These are phyloP conservation scores for Dissophora globulifera DNA, from an alignment of 192 early-diverging fungal genomes.

Conservation along the genomic window DNA sequence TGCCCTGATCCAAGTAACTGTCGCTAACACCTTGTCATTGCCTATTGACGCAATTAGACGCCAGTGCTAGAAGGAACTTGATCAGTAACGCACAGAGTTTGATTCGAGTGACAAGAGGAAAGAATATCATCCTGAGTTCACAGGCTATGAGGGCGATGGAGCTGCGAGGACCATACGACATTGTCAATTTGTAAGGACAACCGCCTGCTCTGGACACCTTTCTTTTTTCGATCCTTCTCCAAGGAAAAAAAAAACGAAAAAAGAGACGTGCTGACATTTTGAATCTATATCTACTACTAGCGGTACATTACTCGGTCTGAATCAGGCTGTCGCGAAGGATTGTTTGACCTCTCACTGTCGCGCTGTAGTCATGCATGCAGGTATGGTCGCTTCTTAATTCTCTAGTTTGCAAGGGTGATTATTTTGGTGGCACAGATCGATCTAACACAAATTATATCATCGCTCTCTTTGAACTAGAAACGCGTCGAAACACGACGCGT, in stretches of 20 bases:
- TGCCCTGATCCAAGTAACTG: too few species aligned
- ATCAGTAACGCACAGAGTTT: slow-evolving; percentile 74
- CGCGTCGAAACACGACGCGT: slow-evolving; percentile 58
- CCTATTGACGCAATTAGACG: slow-evolving; percentile 55
- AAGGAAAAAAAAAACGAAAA: too few species aligned
- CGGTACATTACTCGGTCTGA: slow-evolving; percentile 69
- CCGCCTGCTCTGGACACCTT: background rate
- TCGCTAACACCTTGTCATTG: background rate
- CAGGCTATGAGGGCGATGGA: slow-evolving; percentile 77
- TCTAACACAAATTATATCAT: too few species aligned
- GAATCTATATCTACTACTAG: slow-evolving; percentile 38
- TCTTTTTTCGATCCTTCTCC: background rate
- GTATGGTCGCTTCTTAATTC: slow-evolving; percentile 27
- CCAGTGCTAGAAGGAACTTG: slow-evolving; percentile 65
- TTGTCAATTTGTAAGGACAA: slow-evolving; percentile 81
- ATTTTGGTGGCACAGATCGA: too few species aligned
- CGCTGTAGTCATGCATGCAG: slow-evolving; percentile 64
- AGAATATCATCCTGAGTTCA: slow-evolving; percentile 80
- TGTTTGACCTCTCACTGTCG: slow-evolving; percentile 66
- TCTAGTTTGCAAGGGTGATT: too few species aligned
- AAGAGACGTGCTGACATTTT: too few species aligned
- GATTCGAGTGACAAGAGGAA: slow-evolving; percentile 76
- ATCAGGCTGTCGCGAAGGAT: slow-evolving; percentile 64
- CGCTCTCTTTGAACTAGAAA: slow-evolving; percentile 41
- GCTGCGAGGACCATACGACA: slow-evolving; percentile 78